A percentile compares a stretch with the other conserved stretches of the same genome.
These are phyloP conservation scores for Aspergillus chevalieri DNA, from an alignment of 2,329 filamentous ascomycete genomes.

Conservation along the genomic window DNA sequence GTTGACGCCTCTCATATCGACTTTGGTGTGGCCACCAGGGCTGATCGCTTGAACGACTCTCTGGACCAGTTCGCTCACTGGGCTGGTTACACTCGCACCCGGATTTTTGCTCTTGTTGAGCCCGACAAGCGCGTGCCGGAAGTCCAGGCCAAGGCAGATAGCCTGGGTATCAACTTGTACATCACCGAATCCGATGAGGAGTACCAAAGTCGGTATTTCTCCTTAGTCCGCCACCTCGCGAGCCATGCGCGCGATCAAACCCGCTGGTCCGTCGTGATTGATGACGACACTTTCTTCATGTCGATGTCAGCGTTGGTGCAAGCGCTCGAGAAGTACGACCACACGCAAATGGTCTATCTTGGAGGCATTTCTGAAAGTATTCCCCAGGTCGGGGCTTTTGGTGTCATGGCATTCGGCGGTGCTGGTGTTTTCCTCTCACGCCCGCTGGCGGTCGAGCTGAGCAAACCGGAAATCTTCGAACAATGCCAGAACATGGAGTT, in stretches of 20 bases:
- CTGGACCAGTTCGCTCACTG: conserved; percentile 51
- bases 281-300: conserved; percentile 61
- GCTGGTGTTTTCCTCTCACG: conserved; percentile 55
- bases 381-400: conserved; percentile 47
- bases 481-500: conserved; percentile 44
- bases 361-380: conserved; percentile 55
- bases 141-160: conserved; percentile 29
- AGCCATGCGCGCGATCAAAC: conserved; percentile 40
- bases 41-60: conserved; percentile 46
- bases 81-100: conserved; percentile 48
- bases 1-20: conserved; percentile 47
- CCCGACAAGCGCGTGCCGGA: conserved; percentile 24
- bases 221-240: conserved; percentile 48
- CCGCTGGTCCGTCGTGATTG: conserved; percentile 53
- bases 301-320: conserved; percentile 47
- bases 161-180: conserved; percentile 39
- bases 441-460: conserved; percentile 46
- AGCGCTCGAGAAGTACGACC: conserved; percentile 46
- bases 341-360: conserved; percentile 47
- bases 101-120: conserved; percentile 50
- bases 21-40: conserved; percentile 54
- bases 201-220: conserved; percentile 51
- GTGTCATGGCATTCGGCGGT: conserved; percentile 57
- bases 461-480: conserved; percentile 38
- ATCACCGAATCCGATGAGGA: conserved; percentile 28